These are phyloP conservation scores for Sherardia arvensis DNA, from an alignment of 257 asterid species.

Conservation along the genomic window DNA sequence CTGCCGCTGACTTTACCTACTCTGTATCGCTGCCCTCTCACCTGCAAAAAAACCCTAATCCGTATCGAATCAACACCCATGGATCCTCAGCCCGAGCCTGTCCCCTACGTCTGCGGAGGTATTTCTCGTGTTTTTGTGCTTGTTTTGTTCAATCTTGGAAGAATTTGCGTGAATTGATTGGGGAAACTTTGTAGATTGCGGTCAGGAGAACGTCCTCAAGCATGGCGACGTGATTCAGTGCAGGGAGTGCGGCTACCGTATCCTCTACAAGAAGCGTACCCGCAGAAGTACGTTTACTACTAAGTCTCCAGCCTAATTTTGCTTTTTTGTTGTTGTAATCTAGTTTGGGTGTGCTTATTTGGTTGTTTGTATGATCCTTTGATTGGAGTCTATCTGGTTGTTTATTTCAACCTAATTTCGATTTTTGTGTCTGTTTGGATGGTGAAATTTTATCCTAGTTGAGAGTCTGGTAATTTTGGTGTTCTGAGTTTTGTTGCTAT, in stretches of 20 bases:
- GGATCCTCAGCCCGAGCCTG: neutral
- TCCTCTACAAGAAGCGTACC: slow-evolving; percentile 76
- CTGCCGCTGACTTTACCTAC: no score
- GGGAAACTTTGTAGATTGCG: slow-evolving; percentile 39
- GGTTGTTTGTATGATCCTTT: no score
- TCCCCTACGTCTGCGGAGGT: neutral
- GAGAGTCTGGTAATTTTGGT: no score
- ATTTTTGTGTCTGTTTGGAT: no score
- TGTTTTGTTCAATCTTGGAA: no score
- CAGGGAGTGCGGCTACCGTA: slow-evolving; percentile 73
- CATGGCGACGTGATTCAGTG: slow-evolving; percentile 72
- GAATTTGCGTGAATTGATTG: neutral
- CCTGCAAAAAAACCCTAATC: neutral
- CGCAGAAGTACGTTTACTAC: slow-evolving; percentile 42
- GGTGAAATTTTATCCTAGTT: no score
- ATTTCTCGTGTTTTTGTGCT: neutral
- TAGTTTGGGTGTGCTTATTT: neutral
- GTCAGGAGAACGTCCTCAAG: slow-evolving; percentile 63
- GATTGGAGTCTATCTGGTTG: no score
- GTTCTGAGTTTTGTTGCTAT: no score
- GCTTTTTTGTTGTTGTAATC: neutral
- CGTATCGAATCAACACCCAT: no score
- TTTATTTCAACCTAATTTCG: no score
- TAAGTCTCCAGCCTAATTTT: neutral
- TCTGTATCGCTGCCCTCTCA: neutral